phyloP scores from a whole-genome alignment of 2,329 filamentous ascomycete genomes.

The Thelonectria rubi region DNA sequence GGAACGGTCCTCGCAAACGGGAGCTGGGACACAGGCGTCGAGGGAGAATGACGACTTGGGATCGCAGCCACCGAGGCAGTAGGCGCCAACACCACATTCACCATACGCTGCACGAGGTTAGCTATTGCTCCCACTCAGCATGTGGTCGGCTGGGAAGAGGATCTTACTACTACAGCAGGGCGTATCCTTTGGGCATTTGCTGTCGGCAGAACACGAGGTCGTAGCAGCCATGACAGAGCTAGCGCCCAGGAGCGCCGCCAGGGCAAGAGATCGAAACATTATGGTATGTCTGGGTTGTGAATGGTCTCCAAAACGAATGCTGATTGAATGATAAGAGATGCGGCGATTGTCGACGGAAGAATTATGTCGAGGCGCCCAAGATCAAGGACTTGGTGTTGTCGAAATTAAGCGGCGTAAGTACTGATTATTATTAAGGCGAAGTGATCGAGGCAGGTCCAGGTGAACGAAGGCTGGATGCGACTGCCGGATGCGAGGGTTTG shows the following conservation, averaged over 20 bases:
- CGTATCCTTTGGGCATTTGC: slow-evolving; percentile 75
- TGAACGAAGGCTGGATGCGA: slow-evolving; percentile 9
- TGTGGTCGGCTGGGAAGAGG: neutral
- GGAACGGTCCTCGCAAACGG: slow-evolving; percentile 78
- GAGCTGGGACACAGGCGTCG: slow-evolving; percentile 85
- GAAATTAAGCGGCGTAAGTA: slow-evolving; percentile 7
- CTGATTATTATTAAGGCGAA: slow-evolving; percentile 4
- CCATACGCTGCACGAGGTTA: slow-evolving; percentile 75
- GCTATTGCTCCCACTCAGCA: neutral
- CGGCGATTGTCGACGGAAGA: slow-evolving; percentile 7
- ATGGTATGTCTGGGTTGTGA: slow-evolving; percentile 25
- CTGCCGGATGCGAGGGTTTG: slow-evolving; percentile 19
- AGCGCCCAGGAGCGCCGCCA: slow-evolving; percentile 47
- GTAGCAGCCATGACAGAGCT: slow-evolving; percentile 47
- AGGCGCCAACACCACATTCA: slow-evolving; percentile 91
- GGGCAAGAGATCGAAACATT: slow-evolving; percentile 47
- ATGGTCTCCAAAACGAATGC: slow-evolving; percentile 9
- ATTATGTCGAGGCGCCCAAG: neutral
- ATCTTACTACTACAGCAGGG: slow-evolving; percentile 83
- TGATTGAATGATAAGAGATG: slow-evolving; percentile 10
- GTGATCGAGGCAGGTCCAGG: slow-evolving; percentile 13
- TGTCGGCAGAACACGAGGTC: slow-evolving; percentile 62
- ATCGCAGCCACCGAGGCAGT: slow-evolving; percentile 95
- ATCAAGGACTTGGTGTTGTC: neutral
- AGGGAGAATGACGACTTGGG: slow-evolving; percentile 83